Base-by-base conservation (phyloP, 768 basidiomycete genomes). In the Mycena latifolia region DNA sequence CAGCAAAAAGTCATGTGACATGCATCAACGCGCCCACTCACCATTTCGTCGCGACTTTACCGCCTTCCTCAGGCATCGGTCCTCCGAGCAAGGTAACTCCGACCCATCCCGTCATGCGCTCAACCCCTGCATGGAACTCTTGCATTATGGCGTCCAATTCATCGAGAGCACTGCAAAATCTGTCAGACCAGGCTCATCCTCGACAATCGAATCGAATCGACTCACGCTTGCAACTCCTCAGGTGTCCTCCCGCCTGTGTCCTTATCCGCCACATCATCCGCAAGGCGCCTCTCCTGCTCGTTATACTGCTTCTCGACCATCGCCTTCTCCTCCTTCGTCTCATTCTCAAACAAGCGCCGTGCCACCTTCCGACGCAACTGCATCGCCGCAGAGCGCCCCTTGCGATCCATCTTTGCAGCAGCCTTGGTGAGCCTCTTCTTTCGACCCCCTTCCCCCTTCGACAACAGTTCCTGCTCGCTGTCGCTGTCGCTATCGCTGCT, bases 101-200 rank as follows among this genome's bases (percentile, higher is more conserved):
- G 14, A 45, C 4, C 41, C 27, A 53, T 8, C 61, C 61, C 14
- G 61, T 62, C 31, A 45, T 7, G 2, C 20, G n/a, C 4, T 33
- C 29, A n/a, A 62, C 12, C 1, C 52, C 39, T 5, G 48, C 61
- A 25, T 62, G 61, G 43, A 62, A 33, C 22, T 62, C 61, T 9
- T 6, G 33, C 0, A 62, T 5, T 3, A 62, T 47, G 3, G 20
- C 52, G 0, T 39, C 27, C 0, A 62, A 7, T 52, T 62, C 37
- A 22, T 62, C 43, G 8, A 54, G 24, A 25, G 43, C 61, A 15
- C 52, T 62, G 52, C 18, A 31, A n/a, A 5, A 55, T 33, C 18
- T 18, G 24, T 46, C n/a, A 46, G 17, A 43, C 37, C 9, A 37
- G 8, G 18, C 41, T 43, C 6, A 43, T n/a, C 41, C 15, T 39